Conservation (phyloP, 768 basidiomycete genomes). For the Xerocomus brunneocitrinus region DNA sequence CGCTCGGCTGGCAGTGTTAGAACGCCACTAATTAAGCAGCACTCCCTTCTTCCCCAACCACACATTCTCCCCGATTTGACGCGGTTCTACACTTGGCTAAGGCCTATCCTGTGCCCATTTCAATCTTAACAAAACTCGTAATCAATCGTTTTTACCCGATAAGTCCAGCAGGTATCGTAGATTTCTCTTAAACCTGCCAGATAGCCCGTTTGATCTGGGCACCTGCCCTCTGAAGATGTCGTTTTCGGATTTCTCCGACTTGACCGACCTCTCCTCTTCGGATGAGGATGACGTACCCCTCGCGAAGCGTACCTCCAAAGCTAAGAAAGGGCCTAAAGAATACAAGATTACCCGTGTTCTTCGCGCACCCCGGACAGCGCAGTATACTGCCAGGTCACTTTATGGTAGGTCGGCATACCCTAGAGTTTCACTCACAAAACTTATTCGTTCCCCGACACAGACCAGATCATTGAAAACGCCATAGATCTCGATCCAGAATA, state of each 20-base stretch:
- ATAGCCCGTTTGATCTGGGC: neutral
- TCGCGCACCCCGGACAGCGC: constrained; percentile 35
- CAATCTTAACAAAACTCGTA: neutral
- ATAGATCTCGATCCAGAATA: constrained; percentile 64
- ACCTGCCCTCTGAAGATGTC: constrained; percentile 23
- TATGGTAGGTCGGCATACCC: constrained; percentile 34
- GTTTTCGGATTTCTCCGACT: constrained; percentile 41
- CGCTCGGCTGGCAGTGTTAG: neutral
- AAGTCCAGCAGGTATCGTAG: neutral
- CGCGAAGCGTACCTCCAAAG: constrained; percentile 16
- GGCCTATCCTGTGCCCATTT: neutral
- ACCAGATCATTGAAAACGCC: constrained; percentile 40
- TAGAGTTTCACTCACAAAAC: neutral
- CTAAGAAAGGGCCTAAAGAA: constrained; percentile 27
- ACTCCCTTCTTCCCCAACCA: neutral
- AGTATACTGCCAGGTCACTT: constrained; percentile 41
- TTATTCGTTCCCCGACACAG: constrained; percentile 26
- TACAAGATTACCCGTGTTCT: constrained; percentile 32
- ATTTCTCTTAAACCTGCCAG: neutral
- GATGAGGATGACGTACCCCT: constrained; percentile 35
- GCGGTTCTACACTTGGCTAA: neutral
- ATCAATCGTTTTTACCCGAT: neutral
- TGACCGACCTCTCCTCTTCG: constrained; percentile 41
- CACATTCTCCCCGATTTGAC: neutral
- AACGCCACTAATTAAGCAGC: neutral